These are phyloP conservation scores for Alternaria burnsii DNA, from an alignment of 2,329 filamentous ascomycete species.

Conservation along the genomic window DNA sequence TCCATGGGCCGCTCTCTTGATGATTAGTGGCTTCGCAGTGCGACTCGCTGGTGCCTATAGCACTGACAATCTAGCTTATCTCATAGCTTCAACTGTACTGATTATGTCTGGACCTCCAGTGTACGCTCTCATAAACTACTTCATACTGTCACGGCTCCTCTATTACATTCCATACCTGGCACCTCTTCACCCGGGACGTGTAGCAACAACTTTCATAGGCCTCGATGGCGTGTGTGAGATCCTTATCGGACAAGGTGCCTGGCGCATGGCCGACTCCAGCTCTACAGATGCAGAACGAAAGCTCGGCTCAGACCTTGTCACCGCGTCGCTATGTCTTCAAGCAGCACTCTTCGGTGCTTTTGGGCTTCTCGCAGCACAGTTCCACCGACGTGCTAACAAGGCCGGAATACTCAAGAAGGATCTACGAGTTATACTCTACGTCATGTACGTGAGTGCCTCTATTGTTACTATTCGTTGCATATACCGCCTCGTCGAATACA, in stretches of 20 bases:
- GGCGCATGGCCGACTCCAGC: conserved; percentile 53
- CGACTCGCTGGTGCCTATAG: conserved; percentile 63
- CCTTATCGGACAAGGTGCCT: conserved; percentile 62
- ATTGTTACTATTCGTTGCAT: conserved; percentile 61
- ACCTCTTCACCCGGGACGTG: conserved; percentile 65
- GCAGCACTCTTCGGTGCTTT: conserved; percentile 61
- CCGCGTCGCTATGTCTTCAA: conserved; percentile 61
- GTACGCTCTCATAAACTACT: conserved; percentile 69
- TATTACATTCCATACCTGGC: conserved; percentile 69
- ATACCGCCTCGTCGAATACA: conserved; percentile 63
- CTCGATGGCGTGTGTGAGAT: conserved; percentile 62
- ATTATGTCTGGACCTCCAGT: conserved; percentile 60
- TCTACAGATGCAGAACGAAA: conserved; percentile 50
- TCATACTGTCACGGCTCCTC: conserved; percentile 67
- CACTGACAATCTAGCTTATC: conserved; percentile 53
- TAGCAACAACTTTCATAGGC: conserved; percentile 67
- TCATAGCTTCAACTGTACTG: conserved; percentile 54
- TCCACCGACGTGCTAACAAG: conserved; percentile 56
- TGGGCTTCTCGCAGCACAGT: conserved; percentile 55
- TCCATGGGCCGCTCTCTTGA: conserved; percentile 63
- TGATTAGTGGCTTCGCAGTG: conserved; percentile 64
- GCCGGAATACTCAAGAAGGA: conserved; percentile 54
- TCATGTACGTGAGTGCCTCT: conserved; percentile 59
- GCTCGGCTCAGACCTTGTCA: conserved; percentile 58
- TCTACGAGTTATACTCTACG: conserved; percentile 54